Base-by-base conservation (phyloP, 176 grass and related monocot genomes). In the Leersia perrieri region DNA sequence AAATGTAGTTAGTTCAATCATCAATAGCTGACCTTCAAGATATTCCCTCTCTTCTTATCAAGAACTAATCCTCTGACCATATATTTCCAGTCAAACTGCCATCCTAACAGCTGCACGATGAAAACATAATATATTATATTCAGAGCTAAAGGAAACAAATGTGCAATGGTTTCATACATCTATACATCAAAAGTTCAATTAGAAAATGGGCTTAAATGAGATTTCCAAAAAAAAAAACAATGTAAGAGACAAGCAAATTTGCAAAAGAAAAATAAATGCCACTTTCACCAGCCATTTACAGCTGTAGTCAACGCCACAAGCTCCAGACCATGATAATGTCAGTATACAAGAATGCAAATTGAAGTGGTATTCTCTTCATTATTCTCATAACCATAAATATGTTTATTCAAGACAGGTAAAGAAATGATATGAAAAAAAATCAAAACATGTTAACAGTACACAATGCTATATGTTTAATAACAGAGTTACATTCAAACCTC, bases 21-120 rank as follows among this genome's bases (percentile, higher is more conserved):
- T 53, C 12, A 27, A 40, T 66, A 57, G 67, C 82, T 33, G 18
- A 98, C 95, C 95, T 98, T 98, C 78, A 98, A 93, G 65, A 98
- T 95, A 89, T 98, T 98, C 78, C 96, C 96, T 85, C 92, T 95
- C 72, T 93, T 98, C 87, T 98, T 98, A 74, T 98, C 96, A 82
- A 98, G 86, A 79, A 98, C 96, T 74, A 98, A 75, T 76, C 96
- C 96, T 68, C 96, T 91, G 28, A 98, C 96, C 96, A 98, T 98
- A 79, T 98, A 98, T 83, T 90, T 98, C 96, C 92, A 98, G 66
- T 98, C 88, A 80, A 98, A 98, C 35, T 92, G 72, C 96, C 96
- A 98, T 74, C 88, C 87, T 68, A 95, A 80, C 65, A 98, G 72
- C 96, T 98, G 84, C 57, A 90, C 51, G 22, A 85, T 82, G 63